Conservation (phyloP, 805 yeast species). For the Zygosaccharomyces kombuchaensis region DNA sequence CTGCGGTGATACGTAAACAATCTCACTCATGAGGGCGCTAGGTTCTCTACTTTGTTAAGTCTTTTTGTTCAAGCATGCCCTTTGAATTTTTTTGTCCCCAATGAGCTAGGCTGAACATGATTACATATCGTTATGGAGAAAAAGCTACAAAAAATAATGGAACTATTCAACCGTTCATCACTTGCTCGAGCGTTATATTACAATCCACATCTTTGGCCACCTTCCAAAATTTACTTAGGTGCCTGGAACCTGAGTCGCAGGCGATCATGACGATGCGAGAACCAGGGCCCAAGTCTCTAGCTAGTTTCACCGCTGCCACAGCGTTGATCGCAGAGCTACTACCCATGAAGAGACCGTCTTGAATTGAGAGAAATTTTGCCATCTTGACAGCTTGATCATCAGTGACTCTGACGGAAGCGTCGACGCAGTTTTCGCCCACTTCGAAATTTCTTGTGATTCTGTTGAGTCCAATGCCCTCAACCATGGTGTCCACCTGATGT, state of each 20-base stretch:
- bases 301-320: slow-evolving; percentile 73
- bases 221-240: slow-evolving; percentile 89
- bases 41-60: not conserved
- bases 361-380: slow-evolving; percentile 77
- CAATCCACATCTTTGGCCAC: slow-evolving; percentile 43
- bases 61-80: not conserved
- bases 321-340: slow-evolving; percentile 92
- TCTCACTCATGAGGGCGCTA: slow-evolving; percentile 18
- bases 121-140: not conserved
- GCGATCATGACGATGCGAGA: slow-evolving; percentile 75
- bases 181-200: slow-evolving; percentile 36
- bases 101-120: not conserved
- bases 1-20: slow-evolving; percentile 29
- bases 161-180: slow-evolving; percentile 17
- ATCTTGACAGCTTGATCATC: slow-evolving; percentile 80
- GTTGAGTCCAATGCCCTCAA: slow-evolving; percentile 92
- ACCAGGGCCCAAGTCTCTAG: slow-evolving; percentile 49
- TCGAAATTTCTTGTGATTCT: slow-evolving; percentile 78
- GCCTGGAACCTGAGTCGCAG: slow-evolving; percentile 90
- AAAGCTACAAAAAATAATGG: not conserved
- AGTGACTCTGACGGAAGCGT: slow-evolving; percentile 72
- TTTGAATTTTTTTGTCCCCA: slow-evolving; percentile 1
- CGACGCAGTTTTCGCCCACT: slow-evolving; percentile 65
- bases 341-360: slow-evolving; percentile 90
- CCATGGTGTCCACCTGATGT: slow-evolving; percentile 92